Evolutionary conservation across 1,139 yeast genomes (phyloP), one percentile per base, ranked within the genome.

Genomic region (Pichia sp.): DNA sequence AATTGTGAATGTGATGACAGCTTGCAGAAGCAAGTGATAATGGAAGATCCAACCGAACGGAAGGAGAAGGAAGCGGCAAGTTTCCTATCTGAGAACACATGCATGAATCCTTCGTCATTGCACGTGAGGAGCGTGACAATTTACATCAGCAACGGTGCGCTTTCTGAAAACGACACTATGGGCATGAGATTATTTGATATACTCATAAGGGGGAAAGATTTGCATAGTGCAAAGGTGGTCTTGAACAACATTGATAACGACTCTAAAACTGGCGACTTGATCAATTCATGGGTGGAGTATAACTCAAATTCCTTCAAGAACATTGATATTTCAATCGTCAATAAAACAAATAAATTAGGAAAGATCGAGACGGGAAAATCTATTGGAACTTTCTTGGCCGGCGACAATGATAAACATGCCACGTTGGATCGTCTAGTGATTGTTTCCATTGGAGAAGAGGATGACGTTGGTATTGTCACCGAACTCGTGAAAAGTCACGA

Each of bases 41-140:
- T 17, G 27, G 24, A 17, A 22, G 14, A 29, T n/a, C 13, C 20
- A 27, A 13, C 12, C 13, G 3, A 13, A 5, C 10, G 27, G 23
- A 30, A 23, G n/a, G 26, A 13, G 5, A 14, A 19, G 1, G 56
- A 51, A 10, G 28, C 20, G 7, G 34, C 34, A 12, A 51, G 56
- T 4, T 18, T 43, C 15, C 32, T 47, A 10, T 53, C 58, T 0
- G 49, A 39, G 16, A 52, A 50, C 23, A 53, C 58, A 5, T 43
- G 51, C 19, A 30, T 53, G 21, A 49, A 50, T 34, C 57, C 58
- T 4, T 43, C 46, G 9, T 47, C 55, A 0, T 47, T 53, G 22
- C 44, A 48, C 24, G 45, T 55, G 15, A 43, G 50, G 4, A 37
- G 47, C 1, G 34, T 55, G 8, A 51, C 48, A 2, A 37, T 53